A percentile compares a stretch with the other conserved stretches of the same genome.
These are phyloP conservation scores for Aspergillus tamarii DNA, from an alignment of 2,329 filamentous ascomycete genomes.

Conservation along the genomic window DNA sequence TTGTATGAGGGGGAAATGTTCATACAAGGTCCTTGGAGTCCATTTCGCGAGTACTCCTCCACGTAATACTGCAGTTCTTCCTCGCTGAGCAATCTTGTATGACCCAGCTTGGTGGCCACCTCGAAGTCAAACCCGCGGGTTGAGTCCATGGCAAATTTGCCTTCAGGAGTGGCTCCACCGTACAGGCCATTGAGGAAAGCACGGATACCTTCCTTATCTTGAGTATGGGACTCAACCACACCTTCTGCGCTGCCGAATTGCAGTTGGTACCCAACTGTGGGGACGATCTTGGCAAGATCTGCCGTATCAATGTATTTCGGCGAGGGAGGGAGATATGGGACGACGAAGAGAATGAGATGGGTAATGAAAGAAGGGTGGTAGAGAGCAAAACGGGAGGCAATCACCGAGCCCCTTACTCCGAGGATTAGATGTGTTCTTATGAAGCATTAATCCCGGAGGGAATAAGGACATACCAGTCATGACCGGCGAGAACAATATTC, in stretches of 20 bases:
- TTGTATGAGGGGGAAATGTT: not conserved
- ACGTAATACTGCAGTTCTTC: constrained; percentile 12
- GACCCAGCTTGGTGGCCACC: not conserved
- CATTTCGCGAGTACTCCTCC: constrained; percentile 9
- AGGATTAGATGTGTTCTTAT: not conserved
- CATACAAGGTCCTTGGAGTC: constrained; percentile 10
- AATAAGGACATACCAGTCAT: constrained; percentile 8
- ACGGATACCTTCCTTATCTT: constrained; percentile 7
- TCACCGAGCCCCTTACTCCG: constrained; percentile 5
- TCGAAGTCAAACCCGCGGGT: constrained; percentile 6
- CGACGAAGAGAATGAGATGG: constrained; percentile 11
- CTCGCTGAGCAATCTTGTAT: constrained; percentile 1
- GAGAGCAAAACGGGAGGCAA: constrained; percentile 10
- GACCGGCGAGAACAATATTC: constrained; percentile 10
- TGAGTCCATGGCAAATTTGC: constrained; percentile 9
- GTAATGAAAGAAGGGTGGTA: constrained; percentile 8
- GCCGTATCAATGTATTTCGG: constrained; percentile 2
- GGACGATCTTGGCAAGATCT: constrained; percentile 1
- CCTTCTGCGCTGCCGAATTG: constrained; percentile 12
- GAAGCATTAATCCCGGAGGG: too few species aligned
- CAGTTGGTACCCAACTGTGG: constrained; percentile 7
- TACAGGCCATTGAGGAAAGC: constrained; percentile 11
- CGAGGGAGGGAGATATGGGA: constrained; percentile 9
- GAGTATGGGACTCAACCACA: constrained; percentile 7
- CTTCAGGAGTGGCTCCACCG: constrained; percentile 8